These are phyloP conservation scores for Blepharisma stoltei DNA, from an alignment of 73 alveolate species.

Conservation along the genomic window DNA sequence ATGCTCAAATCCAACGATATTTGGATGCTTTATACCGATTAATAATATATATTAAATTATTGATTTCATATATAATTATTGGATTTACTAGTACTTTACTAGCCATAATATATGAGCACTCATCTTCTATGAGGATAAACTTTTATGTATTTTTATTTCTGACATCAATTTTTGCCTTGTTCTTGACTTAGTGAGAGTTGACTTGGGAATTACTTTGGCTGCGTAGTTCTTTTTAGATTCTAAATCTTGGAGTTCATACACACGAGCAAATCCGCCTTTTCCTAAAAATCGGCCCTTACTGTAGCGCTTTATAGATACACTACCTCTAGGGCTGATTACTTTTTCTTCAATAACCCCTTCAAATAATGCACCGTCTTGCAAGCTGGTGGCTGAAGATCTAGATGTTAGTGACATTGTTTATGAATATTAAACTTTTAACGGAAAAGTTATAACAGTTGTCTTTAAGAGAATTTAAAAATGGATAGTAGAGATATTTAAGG, in stretches of 20 bases:
- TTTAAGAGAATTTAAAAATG: too few species aligned
- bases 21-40: neutral
- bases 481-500: too few species aligned
- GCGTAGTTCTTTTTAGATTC: conserved; percentile 52
- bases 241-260: conserved; percentile 49
- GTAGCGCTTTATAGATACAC: conserved; percentile 37
- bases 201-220: conserved; percentile 27
- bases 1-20: conserved; percentile 91
- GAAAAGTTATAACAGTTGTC: too few species aligned
- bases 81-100: too few species aligned
- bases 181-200: conserved; percentile 28
- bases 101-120: too few species aligned
- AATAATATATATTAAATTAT: too few species aligned
- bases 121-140: too few species aligned
- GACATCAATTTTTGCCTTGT: conserved; percentile 36
- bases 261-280: conserved; percentile 75
- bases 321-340: conserved; percentile 22
- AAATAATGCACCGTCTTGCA: too few species aligned
- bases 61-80: too few species aligned
- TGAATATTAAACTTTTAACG: too few species aligned
- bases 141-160: conserved; percentile 72
- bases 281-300: conserved; percentile 50
- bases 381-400: too few species aligned
- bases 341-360: conserved; percentile 11
- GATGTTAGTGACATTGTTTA: too few species aligned